Evolutionary conservation across 2,329 filamentous ascomycete genomes (phyloP).

Genomic region (Hypoxylon sp.): DNA sequence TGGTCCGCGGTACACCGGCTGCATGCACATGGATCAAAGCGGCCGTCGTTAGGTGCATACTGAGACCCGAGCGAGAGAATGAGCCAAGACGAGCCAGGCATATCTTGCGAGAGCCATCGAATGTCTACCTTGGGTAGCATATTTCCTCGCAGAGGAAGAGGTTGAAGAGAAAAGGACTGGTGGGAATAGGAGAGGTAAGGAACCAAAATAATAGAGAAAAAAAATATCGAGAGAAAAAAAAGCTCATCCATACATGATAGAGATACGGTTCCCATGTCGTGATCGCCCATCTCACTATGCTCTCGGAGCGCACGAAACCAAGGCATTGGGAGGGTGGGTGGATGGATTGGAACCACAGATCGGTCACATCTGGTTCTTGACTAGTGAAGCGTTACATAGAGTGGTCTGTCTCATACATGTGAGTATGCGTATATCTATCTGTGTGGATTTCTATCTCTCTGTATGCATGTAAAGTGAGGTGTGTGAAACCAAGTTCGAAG

Average conservation of each 20-base stretch:
- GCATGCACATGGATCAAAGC: constrained; percentile 34
- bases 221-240: background rate
- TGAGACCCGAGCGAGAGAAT: constrained; percentile 9
- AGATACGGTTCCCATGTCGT: background rate
- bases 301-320: constrained; percentile 19
- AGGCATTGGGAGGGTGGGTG: constrained; percentile 28
- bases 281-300: constrained; percentile 30
- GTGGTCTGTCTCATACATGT: constrained; percentile 2
- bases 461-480: background rate
- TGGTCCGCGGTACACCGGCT: constrained; percentile 13
- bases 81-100: background rate
- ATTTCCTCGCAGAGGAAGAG: too few species aligned
- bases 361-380: constrained; percentile 11
- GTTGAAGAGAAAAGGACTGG: too few species aligned
- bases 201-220: background rate
- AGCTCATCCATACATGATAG: constrained; percentile 2
- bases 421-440: constrained; percentile 8
- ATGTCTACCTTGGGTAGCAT: too few species aligned
- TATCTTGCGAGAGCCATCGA: background rate
- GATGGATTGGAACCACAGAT: constrained; percentile 3
- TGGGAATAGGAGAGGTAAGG: background rate
- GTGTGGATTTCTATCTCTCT: background rate
- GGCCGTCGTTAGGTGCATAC: constrained; percentile 17
- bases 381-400: background rate
- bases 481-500: too few species aligned